These are phyloP conservation scores for Lojkania enalia DNA, from an alignment of 2,329 filamentous ascomycete genomes.

Conservation along the genomic window DNA sequence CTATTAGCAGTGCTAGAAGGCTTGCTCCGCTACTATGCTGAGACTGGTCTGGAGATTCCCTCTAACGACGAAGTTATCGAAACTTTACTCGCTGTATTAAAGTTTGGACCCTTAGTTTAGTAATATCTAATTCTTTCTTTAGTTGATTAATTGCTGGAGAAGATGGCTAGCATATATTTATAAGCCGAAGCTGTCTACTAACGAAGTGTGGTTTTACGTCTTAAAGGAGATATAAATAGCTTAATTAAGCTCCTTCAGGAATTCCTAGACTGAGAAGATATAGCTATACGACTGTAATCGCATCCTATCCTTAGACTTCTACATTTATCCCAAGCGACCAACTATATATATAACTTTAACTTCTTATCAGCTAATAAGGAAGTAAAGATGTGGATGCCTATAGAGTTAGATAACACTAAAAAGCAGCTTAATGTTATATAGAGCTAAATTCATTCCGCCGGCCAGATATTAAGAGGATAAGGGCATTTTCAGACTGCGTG, in stretches of 20 bases:
- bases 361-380: conserved; percentile 2
- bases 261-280: not conserved
- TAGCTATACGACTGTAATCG: conserved; percentile 1
- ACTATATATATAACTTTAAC: conserved; percentile 5
- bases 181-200: conserved; percentile 1
- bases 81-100: conserved; percentile 4
- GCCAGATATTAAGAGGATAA: conserved; percentile 10
- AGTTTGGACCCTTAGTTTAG: not conserved
- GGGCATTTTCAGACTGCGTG: conserved; percentile 5
- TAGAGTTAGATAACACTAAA: not conserved
- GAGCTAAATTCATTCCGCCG: conserved; percentile 2
- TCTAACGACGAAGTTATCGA: not conserved
- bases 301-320: conserved; percentile 4
- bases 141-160: not conserved
- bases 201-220: not conserved
- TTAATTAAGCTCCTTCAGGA: not conserved
- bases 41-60: conserved; percentile 1
- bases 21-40: conserved; percentile 2
- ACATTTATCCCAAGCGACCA: conserved; percentile 1
- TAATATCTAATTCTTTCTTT: not conserved
- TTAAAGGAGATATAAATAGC: conserved; percentile 2
- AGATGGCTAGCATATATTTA: conserved; percentile 1
- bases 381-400: conserved; percentile 5
- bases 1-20: conserved; percentile 1
- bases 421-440: conserved; percentile 5